These are phyloP conservation scores for Asterionellopsis glacialis DNA, from an alignment of 108 stramenopile species.

Conservation along the genomic window DNA sequence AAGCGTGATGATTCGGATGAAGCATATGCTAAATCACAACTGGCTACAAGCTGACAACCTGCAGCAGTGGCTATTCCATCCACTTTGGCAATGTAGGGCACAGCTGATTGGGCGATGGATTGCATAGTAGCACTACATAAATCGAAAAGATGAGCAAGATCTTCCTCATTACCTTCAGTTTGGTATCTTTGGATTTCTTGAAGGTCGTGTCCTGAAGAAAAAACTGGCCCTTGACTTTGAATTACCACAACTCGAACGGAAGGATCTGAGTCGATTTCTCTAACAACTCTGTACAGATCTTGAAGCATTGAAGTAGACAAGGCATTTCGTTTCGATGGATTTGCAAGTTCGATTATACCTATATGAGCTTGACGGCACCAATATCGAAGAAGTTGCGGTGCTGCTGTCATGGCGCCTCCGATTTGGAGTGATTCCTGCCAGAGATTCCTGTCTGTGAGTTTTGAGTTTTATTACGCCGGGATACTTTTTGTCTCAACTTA, in stretches of 20 bases:
- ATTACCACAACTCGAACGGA: constrained; percentile 35
- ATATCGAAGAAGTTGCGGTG: too few relatives aligned
- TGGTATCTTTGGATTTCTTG: constrained; percentile 34
- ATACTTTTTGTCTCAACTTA: too few relatives aligned
- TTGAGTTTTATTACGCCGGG: too few relatives aligned
- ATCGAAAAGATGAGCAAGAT: constrained; percentile 31
- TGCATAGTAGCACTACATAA: constrained; percentile 60
- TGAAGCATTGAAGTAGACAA: too few relatives aligned
- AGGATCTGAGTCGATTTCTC: too few relatives aligned
- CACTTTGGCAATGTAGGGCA: constrained; percentile 61
- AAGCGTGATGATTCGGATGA: constrained; percentile 31
- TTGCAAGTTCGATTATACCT: too few relatives aligned
- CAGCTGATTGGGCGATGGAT: constrained; percentile 30
- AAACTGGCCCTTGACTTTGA: constrained; percentile 41
- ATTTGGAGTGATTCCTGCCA: too few relatives aligned
- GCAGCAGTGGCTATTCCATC: constrained; percentile 77
- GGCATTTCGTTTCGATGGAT: too few relatives aligned
- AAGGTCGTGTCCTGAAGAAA: constrained; percentile 71
- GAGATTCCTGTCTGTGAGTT: too few relatives aligned
- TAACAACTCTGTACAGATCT: too few relatives aligned
- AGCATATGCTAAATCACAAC: constrained; percentile 62
- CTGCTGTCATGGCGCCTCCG: too few relatives aligned
- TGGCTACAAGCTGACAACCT: constrained; percentile 78
- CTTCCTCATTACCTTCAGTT: constrained; percentile 6
- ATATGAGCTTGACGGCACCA: too few relatives aligned